A percentile compares a stretch with the other conserved stretches of the same genome.
phyloP scores from a whole-genome alignment of 306 rosid species.

The Glycyrrhiza uralensis region DNA sequence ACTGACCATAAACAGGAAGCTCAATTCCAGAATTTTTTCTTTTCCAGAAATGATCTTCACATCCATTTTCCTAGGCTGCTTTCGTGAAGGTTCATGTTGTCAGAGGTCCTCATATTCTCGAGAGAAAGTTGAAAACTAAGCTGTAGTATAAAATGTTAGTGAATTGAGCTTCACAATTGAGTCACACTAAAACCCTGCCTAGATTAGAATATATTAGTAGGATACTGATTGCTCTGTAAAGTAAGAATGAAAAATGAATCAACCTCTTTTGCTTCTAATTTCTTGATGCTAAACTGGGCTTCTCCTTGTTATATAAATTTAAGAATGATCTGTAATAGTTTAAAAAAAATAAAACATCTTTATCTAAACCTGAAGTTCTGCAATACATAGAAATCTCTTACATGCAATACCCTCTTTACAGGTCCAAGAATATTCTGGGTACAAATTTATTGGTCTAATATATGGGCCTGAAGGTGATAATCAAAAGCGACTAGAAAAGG shows the following conservation, averaged over 20 bases:
- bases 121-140: constrained; percentile 1
- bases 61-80: constrained; percentile 14
- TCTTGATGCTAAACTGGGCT: background rate
- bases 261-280: background rate
- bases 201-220: background rate
- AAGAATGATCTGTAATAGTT: constrained; percentile 2
- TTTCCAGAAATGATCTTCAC: background rate
- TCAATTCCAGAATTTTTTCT: background rate
- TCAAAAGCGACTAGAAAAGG: constrained; percentile 83
- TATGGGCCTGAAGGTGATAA: constrained; percentile 81
- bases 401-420: constrained; percentile 39
- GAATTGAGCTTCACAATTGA: background rate
- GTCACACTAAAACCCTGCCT: background rate
- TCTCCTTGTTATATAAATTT: constrained; percentile 7
- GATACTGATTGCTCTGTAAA: background rate
- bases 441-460: constrained; percentile 72
- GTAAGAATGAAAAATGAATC: constrained; percentile 16
- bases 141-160: background rate
- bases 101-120: constrained; percentile 1
- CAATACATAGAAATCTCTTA: background rate
- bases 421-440: constrained; percentile 78
- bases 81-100: constrained; percentile 2
- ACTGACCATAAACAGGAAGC: background rate
- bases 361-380: constrained; percentile 12
- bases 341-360: background rate